These are phyloP conservation scores for Acacia acuminata DNA, from an alignment of 306 rosid species.

Conservation along the genomic window DNA sequence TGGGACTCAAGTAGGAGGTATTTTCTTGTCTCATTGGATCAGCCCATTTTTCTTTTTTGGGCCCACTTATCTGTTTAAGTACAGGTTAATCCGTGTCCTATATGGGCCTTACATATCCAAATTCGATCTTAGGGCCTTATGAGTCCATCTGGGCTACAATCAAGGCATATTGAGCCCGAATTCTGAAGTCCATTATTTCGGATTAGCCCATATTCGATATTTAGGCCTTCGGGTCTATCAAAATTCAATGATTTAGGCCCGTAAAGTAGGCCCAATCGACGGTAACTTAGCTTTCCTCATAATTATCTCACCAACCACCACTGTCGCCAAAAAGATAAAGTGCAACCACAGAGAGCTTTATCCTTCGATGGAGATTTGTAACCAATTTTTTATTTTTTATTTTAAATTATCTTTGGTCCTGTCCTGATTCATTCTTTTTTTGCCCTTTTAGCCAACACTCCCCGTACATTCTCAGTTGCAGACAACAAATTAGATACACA, in stretches of 20 bases:
- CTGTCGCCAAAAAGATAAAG: not conserved
- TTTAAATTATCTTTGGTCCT: not conserved
- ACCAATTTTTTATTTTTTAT: not conserved
- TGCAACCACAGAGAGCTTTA: not conserved
- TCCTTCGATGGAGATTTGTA: not conserved
- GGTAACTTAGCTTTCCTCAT: not conserved
- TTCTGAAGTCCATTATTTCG: not conserved
- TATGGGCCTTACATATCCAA: not conserved
- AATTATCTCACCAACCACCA: not conserved
- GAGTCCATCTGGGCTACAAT: not conserved
- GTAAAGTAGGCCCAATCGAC: not conserved
- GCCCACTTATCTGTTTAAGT: not conserved
- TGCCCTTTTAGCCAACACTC: not conserved
- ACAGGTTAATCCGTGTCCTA: too few species aligned
- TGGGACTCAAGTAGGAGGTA: not conserved
- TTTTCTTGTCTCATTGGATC: not conserved
- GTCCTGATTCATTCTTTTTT: not conserved
- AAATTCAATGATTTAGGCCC: not conserved
- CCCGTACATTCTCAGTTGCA: not conserved
- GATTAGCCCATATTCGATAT: not conserved
- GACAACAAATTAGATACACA: not conserved
- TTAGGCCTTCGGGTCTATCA: too few species aligned
- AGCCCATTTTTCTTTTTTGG: not conserved
- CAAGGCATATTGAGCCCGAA: not conserved
- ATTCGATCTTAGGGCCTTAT: not conserved